A percentile compares a stretch with the other conserved stretches of the same genome.
These are phyloP conservation scores for Nannochloris sp. DNA, from an alignment of 139 green algal genomes.

Conservation along the genomic window DNA sequence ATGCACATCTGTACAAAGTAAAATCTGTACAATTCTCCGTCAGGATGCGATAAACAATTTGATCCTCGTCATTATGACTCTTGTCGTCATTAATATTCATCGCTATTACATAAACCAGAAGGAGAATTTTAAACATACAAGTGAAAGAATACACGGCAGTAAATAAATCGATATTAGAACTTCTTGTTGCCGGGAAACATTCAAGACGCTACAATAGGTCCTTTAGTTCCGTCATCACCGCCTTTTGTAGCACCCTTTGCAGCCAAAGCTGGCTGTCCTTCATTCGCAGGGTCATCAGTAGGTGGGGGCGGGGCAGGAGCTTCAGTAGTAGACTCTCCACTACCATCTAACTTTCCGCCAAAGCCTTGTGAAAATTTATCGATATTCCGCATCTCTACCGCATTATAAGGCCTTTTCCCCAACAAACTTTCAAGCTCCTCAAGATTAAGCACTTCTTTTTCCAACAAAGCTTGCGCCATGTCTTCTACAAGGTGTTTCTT, in stretches of 20 bases:
- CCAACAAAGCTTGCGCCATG: constrained; percentile 67
- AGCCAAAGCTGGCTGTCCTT: neutral
- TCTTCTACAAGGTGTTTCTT: constrained; percentile 71
- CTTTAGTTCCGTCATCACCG: neutral
- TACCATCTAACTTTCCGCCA: neutral
- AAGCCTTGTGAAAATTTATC: constrained; percentile 77
- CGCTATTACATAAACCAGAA: too few species aligned
- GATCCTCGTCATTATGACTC: too few species aligned
- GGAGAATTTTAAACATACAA: too few species aligned
- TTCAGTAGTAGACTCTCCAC: neutral
- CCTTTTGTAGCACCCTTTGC: neutral
- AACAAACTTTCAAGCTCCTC: constrained; percentile 87
- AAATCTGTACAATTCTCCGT: too few species aligned
- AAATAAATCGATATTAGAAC: neutral
- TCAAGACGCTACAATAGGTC: neutral
- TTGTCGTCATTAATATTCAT: too few species aligned
- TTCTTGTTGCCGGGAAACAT: too few species aligned
- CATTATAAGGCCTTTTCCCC: constrained; percentile 81
- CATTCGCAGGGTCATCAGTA: neutral
- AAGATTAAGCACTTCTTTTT: constrained; percentile 71
- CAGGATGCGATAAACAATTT: too few species aligned
- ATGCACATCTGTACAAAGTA: too few species aligned
- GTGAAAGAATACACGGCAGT: too few species aligned
- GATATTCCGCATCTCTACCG: constrained; percentile 89
- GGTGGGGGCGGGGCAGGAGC: neutral